Evolutionary conservation across 1,284 basidiomycete species (phyloP).

Genomic region (Grifola frondosa): DNA sequence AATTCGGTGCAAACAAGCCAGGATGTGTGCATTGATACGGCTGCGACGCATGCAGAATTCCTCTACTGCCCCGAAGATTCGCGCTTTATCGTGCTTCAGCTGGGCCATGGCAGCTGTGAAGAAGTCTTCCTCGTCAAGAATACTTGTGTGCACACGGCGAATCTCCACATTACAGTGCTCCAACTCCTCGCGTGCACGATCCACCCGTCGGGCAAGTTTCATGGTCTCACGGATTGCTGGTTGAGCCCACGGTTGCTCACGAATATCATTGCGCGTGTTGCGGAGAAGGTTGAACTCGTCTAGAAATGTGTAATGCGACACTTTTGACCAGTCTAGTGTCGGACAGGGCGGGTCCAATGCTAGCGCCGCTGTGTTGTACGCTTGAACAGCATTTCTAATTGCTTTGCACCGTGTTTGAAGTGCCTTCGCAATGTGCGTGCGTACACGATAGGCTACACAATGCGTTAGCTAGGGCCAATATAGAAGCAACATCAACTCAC

Average conservation of each 20-base stretch:
- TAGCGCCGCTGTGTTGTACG: conserved; percentile 29
- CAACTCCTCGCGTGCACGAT: conserved; percentile 36
- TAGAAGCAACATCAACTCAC: conserved; percentile 8
- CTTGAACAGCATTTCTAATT: conserved; percentile 22
- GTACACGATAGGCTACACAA: conserved; percentile 12
- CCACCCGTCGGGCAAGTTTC: conserved; percentile 27
- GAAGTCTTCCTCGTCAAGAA: conserved; percentile 22
- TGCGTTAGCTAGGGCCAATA: not conserved
- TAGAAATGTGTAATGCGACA: conserved; percentile 33
- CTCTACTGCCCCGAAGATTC: not conserved
- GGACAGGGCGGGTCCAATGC: conserved; percentile 26
- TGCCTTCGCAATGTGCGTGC: conserved; percentile 27
- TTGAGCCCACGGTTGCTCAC: conserved; percentile 28
- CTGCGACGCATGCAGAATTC: conserved; percentile 6
- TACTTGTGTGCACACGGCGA: conserved; percentile 21
- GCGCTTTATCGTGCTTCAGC: not conserved
- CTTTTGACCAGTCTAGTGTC: conserved; percentile 28
- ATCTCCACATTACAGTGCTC: conserved; percentile 31
- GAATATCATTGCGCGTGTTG: conserved; percentile 29
- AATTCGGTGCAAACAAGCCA: conserved; percentile 1
- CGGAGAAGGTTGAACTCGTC: conserved; percentile 36
- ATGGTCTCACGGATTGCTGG: conserved; percentile 27
- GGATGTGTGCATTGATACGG: conserved; percentile 4
- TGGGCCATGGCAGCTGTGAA: not conserved
- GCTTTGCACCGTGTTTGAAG: conserved; percentile 23